These are phyloP conservation scores for Rhynchosporium graminicola DNA, from an alignment of 2,329 filamentous ascomycete genomes.

Conservation along the genomic window DNA sequence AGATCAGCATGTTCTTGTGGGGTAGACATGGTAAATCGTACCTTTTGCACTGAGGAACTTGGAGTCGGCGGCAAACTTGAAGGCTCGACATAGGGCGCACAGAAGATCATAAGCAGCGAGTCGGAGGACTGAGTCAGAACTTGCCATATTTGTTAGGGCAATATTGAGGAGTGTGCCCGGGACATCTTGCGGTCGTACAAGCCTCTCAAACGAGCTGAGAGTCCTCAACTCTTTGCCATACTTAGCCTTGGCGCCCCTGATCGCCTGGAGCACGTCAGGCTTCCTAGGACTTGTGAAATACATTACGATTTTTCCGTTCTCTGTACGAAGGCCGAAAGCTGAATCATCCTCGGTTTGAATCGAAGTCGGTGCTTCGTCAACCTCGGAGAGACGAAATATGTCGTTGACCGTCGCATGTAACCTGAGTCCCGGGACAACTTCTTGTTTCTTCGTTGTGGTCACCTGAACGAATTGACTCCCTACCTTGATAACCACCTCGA, in stretches of 20 bases:
- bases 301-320: constrained; percentile 71
- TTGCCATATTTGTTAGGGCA: constrained; percentile 66
- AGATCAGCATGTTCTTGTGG: constrained; percentile 18
- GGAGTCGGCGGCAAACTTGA: constrained; percentile 64
- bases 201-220: constrained; percentile 62
- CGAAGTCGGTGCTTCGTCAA: constrained; percentile 66
- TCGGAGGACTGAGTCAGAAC: constrained; percentile 59
- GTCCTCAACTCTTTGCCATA: constrained; percentile 63
- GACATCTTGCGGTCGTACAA: constrained; percentile 69
- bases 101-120: constrained; percentile 68
- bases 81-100: constrained; percentile 65
- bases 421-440: constrained; percentile 62
- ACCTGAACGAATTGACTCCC: constrained; percentile 71
- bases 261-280: constrained; percentile 61
- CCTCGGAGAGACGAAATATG: constrained; percentile 66
- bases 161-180: constrained; percentile 69
- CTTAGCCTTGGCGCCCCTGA: constrained; percentile 63
- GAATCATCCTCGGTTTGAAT: constrained; percentile 67
- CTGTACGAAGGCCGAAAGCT: constrained; percentile 66
- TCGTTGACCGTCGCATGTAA: constrained; percentile 68
- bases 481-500: constrained; percentile 68
- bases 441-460: constrained; percentile 68
- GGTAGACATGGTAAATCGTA: constrained; percentile 37
- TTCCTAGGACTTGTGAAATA: constrained; percentile 69
- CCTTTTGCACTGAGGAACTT: constrained; percentile 64